phyloP scores from a whole-genome alignment of 2,329 filamentous ascomycete species.

The Arthrobotrys iridis region DNA sequence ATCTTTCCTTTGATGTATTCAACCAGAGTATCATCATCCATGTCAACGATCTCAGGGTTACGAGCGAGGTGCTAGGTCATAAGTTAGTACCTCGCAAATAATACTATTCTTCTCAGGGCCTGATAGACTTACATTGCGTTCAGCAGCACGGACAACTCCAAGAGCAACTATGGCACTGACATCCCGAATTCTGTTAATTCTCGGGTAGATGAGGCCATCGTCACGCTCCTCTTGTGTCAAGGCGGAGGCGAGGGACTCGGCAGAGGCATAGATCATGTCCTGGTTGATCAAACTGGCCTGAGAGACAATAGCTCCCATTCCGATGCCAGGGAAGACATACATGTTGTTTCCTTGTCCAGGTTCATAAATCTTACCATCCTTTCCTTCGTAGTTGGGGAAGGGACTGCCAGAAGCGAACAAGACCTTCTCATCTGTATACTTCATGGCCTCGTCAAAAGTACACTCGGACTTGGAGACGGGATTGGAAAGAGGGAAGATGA shows the following conservation, averaged over 20 bases:
- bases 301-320: conserved; percentile 88
- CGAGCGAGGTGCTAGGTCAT: conserved; percentile 56
- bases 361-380: conserved; percentile 74
- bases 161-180: conserved; percentile 86
- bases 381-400: conserved; percentile 73
- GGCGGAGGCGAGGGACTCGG: conserved; percentile 78
- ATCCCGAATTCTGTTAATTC: conserved; percentile 88
- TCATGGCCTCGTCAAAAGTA: conserved; percentile 91
- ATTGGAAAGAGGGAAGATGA: conserved; percentile 96
- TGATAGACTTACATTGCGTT: conserved; percentile 69
- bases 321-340: conserved; percentile 97
- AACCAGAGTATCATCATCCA: conserved; percentile 56
- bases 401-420: conserved; percentile 96
- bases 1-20: conserved; percentile 57
- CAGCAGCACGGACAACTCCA: conserved; percentile 91
- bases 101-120: not conserved
- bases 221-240: conserved; percentile 83
- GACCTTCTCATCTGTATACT: conserved; percentile 87
- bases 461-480: conserved; percentile 97
- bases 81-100: conserved; percentile 1
- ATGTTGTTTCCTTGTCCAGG: conserved; percentile 82
- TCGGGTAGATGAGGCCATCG: conserved; percentile 87
- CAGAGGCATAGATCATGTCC: conserved; percentile 96
- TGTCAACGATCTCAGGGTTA: conserved; percentile 57
- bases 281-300: conserved; percentile 89